phyloP scores from a whole-genome alignment of 176 grass and related monocot species.

The Cenchrus purpureus region DNA sequence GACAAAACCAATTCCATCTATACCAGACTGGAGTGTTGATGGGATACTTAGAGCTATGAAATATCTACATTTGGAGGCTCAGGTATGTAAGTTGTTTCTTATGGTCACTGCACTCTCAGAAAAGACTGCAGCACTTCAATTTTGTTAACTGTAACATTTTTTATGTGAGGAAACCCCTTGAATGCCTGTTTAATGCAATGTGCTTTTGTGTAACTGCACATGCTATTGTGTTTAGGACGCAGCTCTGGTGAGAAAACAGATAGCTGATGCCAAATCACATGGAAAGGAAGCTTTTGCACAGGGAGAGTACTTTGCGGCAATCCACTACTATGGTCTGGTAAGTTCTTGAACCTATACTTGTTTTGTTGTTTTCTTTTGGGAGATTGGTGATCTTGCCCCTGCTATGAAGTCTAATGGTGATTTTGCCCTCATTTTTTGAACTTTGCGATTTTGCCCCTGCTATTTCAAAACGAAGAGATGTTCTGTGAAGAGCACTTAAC shows the following conservation, averaged over 20 bases:
- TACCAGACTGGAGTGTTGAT: conserved; percentile 23
- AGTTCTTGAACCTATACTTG: too few relatives aligned
- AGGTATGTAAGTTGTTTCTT: conserved; percentile 1
- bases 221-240: background rate
- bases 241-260: background rate
- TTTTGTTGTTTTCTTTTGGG: too few relatives aligned
- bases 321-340: background rate
- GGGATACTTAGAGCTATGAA: conserved; percentile 1
- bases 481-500: too few relatives aligned
- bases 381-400: too few relatives aligned
- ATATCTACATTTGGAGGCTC: background rate
- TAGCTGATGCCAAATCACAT: conserved; percentile 18
- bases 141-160: background rate
- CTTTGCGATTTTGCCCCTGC: too few relatives aligned
- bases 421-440: too few relatives aligned
- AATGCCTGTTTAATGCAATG: background rate
- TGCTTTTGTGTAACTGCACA: background rate
- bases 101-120: background rate
- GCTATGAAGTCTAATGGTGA: too few relatives aligned
- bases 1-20: conserved; percentile 39
- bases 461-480: too few relatives aligned
- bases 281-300: conserved; percentile 28
- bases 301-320: background rate
- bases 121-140: background rate
- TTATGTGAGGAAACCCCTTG: background rate